Base-by-base conservation (phyloP, 2,329 filamentous ascomycete species). In the Xylaria sp. region DNA sequence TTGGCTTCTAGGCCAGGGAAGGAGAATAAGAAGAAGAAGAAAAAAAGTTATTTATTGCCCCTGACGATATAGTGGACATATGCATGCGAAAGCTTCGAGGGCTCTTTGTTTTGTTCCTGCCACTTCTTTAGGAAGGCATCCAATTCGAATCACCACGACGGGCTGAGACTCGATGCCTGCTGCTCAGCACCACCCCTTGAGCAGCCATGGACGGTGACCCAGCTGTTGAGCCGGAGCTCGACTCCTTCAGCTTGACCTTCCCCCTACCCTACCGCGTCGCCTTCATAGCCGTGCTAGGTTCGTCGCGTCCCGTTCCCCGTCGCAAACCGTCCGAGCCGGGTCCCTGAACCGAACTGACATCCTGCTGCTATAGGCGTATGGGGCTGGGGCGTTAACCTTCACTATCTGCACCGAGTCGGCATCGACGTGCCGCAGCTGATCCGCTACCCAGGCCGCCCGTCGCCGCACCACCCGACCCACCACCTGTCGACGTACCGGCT, bases 351-450 rank as follows among this genome's bases (percentile, higher is more conserved):
- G 29, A 34, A 47, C 54, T 52, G 57, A 22, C 62, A 42, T 7
- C 7, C 46, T 37, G 2, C n/a, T 42, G 43, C 29, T 26, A 54
- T 60, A 95, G 92, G 91, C 64, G 87, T 96, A 67, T 97, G 93
- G 93, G 92, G 91, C 71, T 99, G 93, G 92, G 92, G 88, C 62
- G 74, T 89, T 64, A 97, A 97, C 76, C 84, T 97, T 39, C 92
- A 97, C 70, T 92, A 91, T 75, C 86, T 97, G 56, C 81, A 88
- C 66, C 75, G 85, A 54, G 79, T 86, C 67, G 89, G 89, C 70
- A 95, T 99, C 76, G 91, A 97, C 73, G 90, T 96, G 50, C 90
- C 91, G 18, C 80, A 86, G 26, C 81, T 97, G 53, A 91, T 97
- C 66, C 87, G 90, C 72, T 97, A 97, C 72, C 91, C 92, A 38